Evolutionary conservation across 176 grass and related monocot genomes (phyloP), one percentile per base, ranked within the genome.

Genomic region (Oryza glumipatula): DNA sequence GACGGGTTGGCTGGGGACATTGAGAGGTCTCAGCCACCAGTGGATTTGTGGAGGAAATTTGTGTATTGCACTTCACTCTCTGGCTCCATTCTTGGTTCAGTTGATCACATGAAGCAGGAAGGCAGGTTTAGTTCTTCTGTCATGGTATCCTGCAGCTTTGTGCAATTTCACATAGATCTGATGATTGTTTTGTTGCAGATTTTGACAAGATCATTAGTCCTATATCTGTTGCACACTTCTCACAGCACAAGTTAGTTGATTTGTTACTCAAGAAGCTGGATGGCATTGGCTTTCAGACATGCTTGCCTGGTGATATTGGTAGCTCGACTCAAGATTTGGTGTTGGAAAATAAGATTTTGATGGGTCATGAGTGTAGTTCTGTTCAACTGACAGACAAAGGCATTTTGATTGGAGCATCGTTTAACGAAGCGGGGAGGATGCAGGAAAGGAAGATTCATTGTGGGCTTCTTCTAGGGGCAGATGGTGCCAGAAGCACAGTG

Each of bases 91-190:
- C 88, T 98, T 1, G 96, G 96, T 26, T 95, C 96, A 0, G 89
- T 98, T 65, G 96, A 98, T 92, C 96, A 96, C 83, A 98, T 98
- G 93, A 91, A 91, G 87, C 85, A 92, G 54, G 89, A 98, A 90
- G 96, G 96, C 86, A 21, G 70, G 72, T 86, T 89, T 70, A 39
- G 81, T 86, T 86, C 46, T 86, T 76, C 80, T 6, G 1, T 49
- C 2, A 2, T 35, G 9, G 60, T 52, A 70, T 68, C 58, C 47
- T 83, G 30, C 66, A 78, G 12, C 22, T 54, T 16, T 28, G 21
- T 71, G 0, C 75, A 46, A 63, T 63, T 23, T 23, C 65, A 66
- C 24, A 46, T 70, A 22, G 26, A 70, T 56, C 71, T 87, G 80
- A 83, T 63, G 10, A 72, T 63, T 82, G 21, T 61, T 82, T 89